Percentiles rank a stretch among this genome's conserved stretches.
Evolutionary conservation across 192 early-diverging fungal species (phyloP).

Genomic region (Coemansia nantahalensis): DNA sequence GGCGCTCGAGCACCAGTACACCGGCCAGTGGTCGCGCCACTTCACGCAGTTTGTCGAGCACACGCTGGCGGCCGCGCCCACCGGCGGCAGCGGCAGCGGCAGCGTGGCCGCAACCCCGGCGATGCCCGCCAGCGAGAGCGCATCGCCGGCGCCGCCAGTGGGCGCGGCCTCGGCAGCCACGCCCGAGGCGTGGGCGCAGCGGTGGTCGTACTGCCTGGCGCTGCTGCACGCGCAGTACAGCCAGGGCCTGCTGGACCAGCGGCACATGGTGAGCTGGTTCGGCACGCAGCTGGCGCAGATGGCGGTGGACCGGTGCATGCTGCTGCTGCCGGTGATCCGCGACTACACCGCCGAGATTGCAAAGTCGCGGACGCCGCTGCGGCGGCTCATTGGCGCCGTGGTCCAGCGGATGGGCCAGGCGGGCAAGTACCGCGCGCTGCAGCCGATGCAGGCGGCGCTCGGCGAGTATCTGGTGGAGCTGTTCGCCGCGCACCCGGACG

Average conservation of each 20-base stretch:
- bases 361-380: constrained; percentile 48
- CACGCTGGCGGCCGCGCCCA: constrained; percentile 25
- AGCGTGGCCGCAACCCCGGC: background rate
- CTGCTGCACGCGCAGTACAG: constrained; percentile 41
- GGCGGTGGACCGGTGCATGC: constrained; percentile 41
- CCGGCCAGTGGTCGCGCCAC: constrained; percentile 38
- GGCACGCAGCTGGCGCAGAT: constrained; percentile 24
- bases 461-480: constrained; percentile 19
- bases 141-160: background rate
- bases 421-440: constrained; percentile 15
- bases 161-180: background rate
- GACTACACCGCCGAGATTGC: constrained; percentile 44
- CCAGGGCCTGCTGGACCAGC: constrained; percentile 48
- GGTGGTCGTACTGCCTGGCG: constrained; percentile 30
- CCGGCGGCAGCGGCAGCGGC: constrained; percentile 1
- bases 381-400: constrained; percentile 40
- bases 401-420: constrained; percentile 24
- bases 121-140: background rate
- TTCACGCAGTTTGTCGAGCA: constrained; percentile 41
- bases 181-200: constrained; percentile 9
- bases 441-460: constrained; percentile 7
- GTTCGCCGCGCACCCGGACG: constrained; percentile 36
- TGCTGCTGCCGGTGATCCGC: constrained; percentile 21
- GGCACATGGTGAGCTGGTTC: constrained; percentile 46
- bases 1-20: constrained; percentile 20